Conservation (phyloP, 768 basidiomycete species). For the Termitomyces sp. region DNA sequence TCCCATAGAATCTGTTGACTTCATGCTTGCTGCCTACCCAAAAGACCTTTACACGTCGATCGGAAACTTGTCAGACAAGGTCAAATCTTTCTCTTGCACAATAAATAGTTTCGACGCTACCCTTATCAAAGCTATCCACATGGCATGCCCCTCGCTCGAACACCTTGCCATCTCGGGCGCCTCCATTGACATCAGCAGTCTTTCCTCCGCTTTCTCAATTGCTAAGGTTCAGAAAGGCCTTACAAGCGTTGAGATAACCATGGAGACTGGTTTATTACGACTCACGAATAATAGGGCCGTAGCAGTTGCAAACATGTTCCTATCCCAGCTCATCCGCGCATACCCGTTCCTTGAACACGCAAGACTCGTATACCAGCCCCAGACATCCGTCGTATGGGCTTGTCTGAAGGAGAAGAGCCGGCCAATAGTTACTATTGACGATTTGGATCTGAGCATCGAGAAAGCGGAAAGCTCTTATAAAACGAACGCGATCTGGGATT, state of each 20-base stretch:
- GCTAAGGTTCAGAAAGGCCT: constrained; percentile 7
- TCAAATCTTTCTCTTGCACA: constrained; percentile 13
- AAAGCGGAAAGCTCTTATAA: constrained; percentile 4
- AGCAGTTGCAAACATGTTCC: constrained; percentile 11
- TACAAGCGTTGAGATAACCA: constrained; percentile 10
- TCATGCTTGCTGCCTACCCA: constrained; percentile 11
- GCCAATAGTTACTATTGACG: background rate
- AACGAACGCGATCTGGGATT: constrained; percentile 2
- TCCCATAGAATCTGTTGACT: constrained; percentile 8
- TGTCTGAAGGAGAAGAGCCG: background rate
- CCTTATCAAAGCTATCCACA: constrained; percentile 13
- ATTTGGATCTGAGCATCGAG: constrained; percentile 11
- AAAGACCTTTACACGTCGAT: constrained; percentile 7
- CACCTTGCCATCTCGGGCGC: constrained; percentile 14
- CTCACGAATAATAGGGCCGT: constrained; percentile 12
- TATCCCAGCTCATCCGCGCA: constrained; percentile 6
- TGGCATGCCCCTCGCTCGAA: constrained; percentile 11
- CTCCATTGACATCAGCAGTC: constrained; percentile 13
- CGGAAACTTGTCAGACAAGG: constrained; percentile 1
- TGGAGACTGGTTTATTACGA: constrained; percentile 10
- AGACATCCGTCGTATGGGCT: constrained; percentile 14
- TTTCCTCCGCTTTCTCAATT: constrained; percentile 6
- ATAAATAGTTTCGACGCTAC: constrained; percentile 7
- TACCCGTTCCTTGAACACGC: constrained; percentile 13
- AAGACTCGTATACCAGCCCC: constrained; percentile 15